Evolutionary conservation across 495 filamentous ascomycete species (phyloP).

Genomic region (Penicillium turbatum): DNA sequence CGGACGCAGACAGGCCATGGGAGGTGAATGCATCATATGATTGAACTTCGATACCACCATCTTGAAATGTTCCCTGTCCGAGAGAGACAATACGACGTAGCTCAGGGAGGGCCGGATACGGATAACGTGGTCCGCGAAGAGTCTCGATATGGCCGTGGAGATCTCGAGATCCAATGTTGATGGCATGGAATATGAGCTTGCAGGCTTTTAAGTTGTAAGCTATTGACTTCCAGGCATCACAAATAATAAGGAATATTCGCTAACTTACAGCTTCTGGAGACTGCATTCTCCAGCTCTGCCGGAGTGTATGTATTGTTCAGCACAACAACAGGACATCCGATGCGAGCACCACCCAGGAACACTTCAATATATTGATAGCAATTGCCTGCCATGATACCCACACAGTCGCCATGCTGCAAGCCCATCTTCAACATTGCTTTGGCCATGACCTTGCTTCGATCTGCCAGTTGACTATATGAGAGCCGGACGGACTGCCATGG

Average conservation of each 20-base stretch:
- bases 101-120: too few relatives aligned
- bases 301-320: slow-evolving; percentile 28
- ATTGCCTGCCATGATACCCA: slow-evolving; percentile 28
- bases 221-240: too few relatives aligned
- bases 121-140: too few relatives aligned
- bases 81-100: too few relatives aligned
- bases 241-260: background rate
- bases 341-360: slow-evolving; percentile 19
- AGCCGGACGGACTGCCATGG: slow-evolving; percentile 21
- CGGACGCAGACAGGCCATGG: too few relatives aligned
- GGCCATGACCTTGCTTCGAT: slow-evolving; percentile 16
- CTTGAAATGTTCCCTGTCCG: too few relatives aligned
- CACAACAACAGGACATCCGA: slow-evolving; percentile 26
- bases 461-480: slow-evolving; percentile 18
- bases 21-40: too few relatives aligned
- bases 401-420: slow-evolving; percentile 18
- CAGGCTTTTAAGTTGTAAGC: too few relatives aligned
- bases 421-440: slow-evolving; percentile 20
- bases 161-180: too few relatives aligned
- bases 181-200: too few relatives aligned
- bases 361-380: slow-evolving; percentile 24
- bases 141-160: too few relatives aligned
- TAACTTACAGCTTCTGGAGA: slow-evolving; percentile 15
- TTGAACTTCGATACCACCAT: too few relatives aligned
- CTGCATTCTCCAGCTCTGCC: slow-evolving; percentile 18